Base-by-base conservation (phyloP, 495 filamentous ascomycete species). In the Neurospora sp. region DNA sequence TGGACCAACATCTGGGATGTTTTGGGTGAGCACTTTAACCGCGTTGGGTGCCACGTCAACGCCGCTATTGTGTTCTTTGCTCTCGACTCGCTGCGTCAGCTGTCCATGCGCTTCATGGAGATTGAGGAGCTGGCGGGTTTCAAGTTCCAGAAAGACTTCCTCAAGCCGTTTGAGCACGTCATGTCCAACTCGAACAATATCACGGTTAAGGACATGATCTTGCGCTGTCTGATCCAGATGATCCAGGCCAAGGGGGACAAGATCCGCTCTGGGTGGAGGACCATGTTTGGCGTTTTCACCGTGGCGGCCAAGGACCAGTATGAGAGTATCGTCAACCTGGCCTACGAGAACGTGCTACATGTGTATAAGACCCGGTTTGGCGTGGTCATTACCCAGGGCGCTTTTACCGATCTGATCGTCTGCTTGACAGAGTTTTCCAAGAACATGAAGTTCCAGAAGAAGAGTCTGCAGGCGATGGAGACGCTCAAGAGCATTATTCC, bases 61-160 rank as follows among this genome's bases (percentile, higher is more conserved):
- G 97, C 95, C 0, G 90, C 90, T 9, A 96, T 98, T 39, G 96
- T 99, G 4, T 98, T 96, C 84, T 98, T 98, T 79, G 96, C 96
- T 2, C 85, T 99, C 38, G 94, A 99, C 80, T 97, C 94, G 1
- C 83, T 99, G 45, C 90, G 96, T 40, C 96, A 99, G 80, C 85
- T 99, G 45, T 97, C 94, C 0, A 98, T 98, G 94, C 91, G 93
- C 3, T 99, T 98, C 82, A 92, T 99, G 91, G 96, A 99, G 82
- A 93, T 98, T 74, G 96, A 97, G 75, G 96, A 99, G 80, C 82
- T 99, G 74, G 92, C 96, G 0, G 96, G 97, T 76, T 99, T 99
- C 89, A 98, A 98, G 80, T 99, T 99, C 80, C 96, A 99, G 77
- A 99, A 99, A 80, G 96, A 99, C 77, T 98, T 99, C 83, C 86